Conservation (phyloP, 768 basidiomycete genomes). For the Agaricus sinodeliciosus region DNA sequence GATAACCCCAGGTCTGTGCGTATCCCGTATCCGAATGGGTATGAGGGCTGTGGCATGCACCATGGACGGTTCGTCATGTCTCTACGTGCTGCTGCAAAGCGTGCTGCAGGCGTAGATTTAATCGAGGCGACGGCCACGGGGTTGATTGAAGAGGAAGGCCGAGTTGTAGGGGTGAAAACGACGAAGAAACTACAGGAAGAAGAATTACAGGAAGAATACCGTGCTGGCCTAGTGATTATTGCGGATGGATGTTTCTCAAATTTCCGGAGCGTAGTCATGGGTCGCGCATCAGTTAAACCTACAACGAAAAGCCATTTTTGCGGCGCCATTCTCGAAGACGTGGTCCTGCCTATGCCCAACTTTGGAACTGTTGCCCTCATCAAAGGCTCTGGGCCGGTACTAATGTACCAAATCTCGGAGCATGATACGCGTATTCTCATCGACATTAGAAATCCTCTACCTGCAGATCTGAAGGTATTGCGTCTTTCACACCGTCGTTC, state of each 20-base stretch:
- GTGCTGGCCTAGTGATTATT: conserved; percentile 76
- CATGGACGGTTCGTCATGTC: conserved; percentile 87
- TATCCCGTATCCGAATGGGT: conserved; percentile 76
- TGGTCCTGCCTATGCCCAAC: conserved; percentile 60
- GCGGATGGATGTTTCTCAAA: conserved; percentile 97
- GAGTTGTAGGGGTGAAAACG: conserved; percentile 63
- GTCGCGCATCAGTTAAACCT: conserved; percentile 39
- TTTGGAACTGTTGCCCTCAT: conserved; percentile 84
- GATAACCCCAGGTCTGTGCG: conserved; percentile 63
- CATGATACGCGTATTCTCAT: conserved; percentile 92
- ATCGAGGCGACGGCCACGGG: conserved; percentile 82
- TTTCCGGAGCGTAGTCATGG: conserved; percentile 71
- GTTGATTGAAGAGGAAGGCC: conserved; percentile 51
- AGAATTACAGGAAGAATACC: conserved; percentile 38
- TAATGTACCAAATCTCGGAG: conserved; percentile 87
- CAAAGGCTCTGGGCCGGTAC: conserved; percentile 77
- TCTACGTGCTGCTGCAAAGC: conserved; percentile 59
- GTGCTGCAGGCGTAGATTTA: conserved; percentile 62
- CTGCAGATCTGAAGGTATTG: conserved; percentile 72
- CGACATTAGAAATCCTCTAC: conserved; percentile 81
- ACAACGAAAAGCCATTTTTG: conserved; percentile 73
- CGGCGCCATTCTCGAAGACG: conserved; percentile 78
- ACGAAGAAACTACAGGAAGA: conserved; percentile 31
- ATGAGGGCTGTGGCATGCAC: conserved; percentile 85
- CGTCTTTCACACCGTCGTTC: neutral